Base-by-base conservation (phyloP, 1,139 yeast species). In the Suhomyces bolitotheri region DNA sequence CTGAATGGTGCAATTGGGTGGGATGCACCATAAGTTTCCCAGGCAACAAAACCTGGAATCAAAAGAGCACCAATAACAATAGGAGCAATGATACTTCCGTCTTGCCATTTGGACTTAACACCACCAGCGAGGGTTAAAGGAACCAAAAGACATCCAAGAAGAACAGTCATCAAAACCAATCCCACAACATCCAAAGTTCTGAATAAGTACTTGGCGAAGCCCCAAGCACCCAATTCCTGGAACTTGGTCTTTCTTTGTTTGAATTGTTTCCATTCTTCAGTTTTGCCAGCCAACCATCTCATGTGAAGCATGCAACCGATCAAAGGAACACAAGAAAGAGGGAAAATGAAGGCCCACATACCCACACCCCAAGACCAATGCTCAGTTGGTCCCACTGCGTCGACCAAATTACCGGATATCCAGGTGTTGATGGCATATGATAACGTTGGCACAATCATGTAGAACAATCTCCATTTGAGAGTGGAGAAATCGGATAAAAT, bases 61-160 rank as follows among this genome's bases (percentile, higher is more conserved):
- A 66, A 50, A n/a, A 55, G 52, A 32, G 52, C 56, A n/a, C 71
- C 72, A 43, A 66, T 37, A 6, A 64, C 65, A 35, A 66, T 47
- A 6, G 73, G 73, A 6, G 56, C 69, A 34, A 66, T 59, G 36
- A 58, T 62, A 31, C 51, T 47, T 13, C 54, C 71, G 29, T 49
- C 41, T 27, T 48, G 32, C 71, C 71, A 66, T 28, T 50, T 53
- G 13, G 53, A 44, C 5, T 49, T 40, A 22, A 52, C 50, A 36
- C 66, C 68, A 31, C 67, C 70, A 14, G 71, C 71, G 25, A 66
- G 47, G 22, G 71, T 65, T 37, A 66, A 57, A 5, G 72, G 72
- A 25, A 59, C 66, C 38, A 66, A 58, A 29, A 66, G 51, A 48
- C 65, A 64, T 26, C 70, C 71, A 29, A 66, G 55, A 16, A 54